These are phyloP conservation scores for Nidula microcarpa DNA, from an alignment of 768 basidiomycete species.

Conservation along the genomic window DNA sequence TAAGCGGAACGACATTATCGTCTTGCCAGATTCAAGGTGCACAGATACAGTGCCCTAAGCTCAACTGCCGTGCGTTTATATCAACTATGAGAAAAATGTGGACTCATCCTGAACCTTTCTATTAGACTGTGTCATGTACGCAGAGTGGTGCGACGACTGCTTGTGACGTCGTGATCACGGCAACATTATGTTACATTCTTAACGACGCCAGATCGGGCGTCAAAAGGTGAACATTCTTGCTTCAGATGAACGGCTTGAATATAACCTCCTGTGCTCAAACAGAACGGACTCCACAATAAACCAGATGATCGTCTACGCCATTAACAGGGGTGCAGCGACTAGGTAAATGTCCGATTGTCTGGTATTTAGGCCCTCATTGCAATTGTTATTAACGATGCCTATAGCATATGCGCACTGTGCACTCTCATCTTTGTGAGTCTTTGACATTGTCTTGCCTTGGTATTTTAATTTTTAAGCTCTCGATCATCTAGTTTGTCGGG, in stretches of 20 bases:
- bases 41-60: neutral
- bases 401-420: conserved; percentile 1
- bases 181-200: conserved; percentile 4
- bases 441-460: neutral
- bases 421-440: conserved; percentile 1
- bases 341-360: conserved; percentile 1
- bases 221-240: neutral
- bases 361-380: neutral
- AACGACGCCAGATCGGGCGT: conserved; percentile 3
- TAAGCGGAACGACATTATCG: too few relatives aligned
- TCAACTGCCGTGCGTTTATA: neutral
- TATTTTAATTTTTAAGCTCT: neutral
- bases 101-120: neutral
- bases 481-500: neutral
- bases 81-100: neutral
- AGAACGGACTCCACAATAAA: conserved; percentile 7
- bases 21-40: neutral
- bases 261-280: neutral
- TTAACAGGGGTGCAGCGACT: conserved; percentile 8
- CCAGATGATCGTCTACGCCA: conserved; percentile 6
- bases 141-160: conserved; percentile 6
- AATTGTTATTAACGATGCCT: neutral
- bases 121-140: conserved; percentile 1
- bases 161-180: conserved; percentile 5
- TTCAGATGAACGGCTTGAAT: neutral